Evolutionary conservation across 1,284 basidiomycete genomes (phyloP), one percentile per base, ranked within the genome.

Genomic region (Cutaneotrichosporon sp.): DNA sequence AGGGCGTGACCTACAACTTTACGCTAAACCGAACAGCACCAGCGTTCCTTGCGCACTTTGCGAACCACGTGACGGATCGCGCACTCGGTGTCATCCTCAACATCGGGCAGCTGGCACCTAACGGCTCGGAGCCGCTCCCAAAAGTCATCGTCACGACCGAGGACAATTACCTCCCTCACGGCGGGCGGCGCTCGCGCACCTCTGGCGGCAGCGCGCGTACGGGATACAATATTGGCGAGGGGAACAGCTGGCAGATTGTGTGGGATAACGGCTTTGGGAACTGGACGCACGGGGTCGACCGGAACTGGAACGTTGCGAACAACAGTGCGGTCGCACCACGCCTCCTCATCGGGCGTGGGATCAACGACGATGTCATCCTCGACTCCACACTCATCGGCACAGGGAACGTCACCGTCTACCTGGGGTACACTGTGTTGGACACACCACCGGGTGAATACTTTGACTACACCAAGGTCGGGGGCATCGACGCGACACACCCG

Each of bases 181-280:
- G 22, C 14, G 38, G 36, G 21, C 55, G 55, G 7, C 22, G 22
- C 5, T 38, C 55, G 13, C 36, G 38, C 7, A 22, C 34, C 2
- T 26, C 50, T 4, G 58, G 58, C 9, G 58, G 58, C 22, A 60
- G 32, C 9, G 36, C 36, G 22, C 7, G n/a, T 6, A n/a, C 50
- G 5, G 58, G 58, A 21, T 60, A 51, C 21, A 60, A 60, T 22
- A 52, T 42, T 18, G 50, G 51, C 26, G 26, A 67, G 16, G 81
- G 84, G 62, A 83, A 83, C 4, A 84, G 80, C 56, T 87, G 90
- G 78, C 82, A 88, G 22, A 59, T 72, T 0, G 61, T 86, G 18
- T 74, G 71, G 70, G 70, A 80, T 18, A 74, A 83, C 62, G 90
- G 90, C 0, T 80, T 83, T 51, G 89, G 86, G 0, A 84, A 78